Evolutionary conservation across 768 basidiomycete species (phyloP), one percentile per base, ranked within the genome.

Genomic region (Russula sp.): DNA sequence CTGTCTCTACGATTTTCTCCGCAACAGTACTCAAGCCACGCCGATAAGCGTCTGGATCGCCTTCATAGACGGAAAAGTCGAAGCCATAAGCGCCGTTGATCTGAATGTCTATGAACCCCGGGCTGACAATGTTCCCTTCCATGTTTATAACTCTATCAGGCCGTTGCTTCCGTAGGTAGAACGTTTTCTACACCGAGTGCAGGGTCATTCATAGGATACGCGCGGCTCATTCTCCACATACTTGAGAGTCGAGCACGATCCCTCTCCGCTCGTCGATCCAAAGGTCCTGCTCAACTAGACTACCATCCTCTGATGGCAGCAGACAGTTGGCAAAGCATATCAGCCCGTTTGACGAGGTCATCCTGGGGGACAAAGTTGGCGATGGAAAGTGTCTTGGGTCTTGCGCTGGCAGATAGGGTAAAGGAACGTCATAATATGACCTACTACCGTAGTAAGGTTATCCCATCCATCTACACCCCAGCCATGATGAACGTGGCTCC

Each of bases 71-170:
- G 13, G 91, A 92, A 70, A 94, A 93, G 73, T 93, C 91, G 70
- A 92, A 89, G 35, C 87, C 85, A 71, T 91, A 94, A 5, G 86
- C 93, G 40, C 94, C 94, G 66, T 96, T 95, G 65, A 96, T 86
- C 70, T 96, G 94, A 18, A 88, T 84, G 74, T 95, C 94, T 55
- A 95, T 80, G 69, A 88, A 82, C 14, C 93, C 93, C 2, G 93
- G 93, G 71, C 90, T 92, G 40, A 94, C 76, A 67, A 94, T 87
- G 72, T 87, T 86, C 14, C 91, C 91, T 1, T 77, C 80, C 6
- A 94, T 75, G 70, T 94, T 86, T 58, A 94, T 78, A 53, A 81
- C 76, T 63, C 75, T 80, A 63, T 76, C 79, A 4, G 91, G 89
- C 54, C 89, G 75, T 65, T 86, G 79, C 68, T 77, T 82, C 32